A percentile compares a stretch with the other conserved stretches of the same genome.
Conservation (phyloP, 2,329 filamentous ascomycete genomes). For the Botrytis fragariae region DNA sequence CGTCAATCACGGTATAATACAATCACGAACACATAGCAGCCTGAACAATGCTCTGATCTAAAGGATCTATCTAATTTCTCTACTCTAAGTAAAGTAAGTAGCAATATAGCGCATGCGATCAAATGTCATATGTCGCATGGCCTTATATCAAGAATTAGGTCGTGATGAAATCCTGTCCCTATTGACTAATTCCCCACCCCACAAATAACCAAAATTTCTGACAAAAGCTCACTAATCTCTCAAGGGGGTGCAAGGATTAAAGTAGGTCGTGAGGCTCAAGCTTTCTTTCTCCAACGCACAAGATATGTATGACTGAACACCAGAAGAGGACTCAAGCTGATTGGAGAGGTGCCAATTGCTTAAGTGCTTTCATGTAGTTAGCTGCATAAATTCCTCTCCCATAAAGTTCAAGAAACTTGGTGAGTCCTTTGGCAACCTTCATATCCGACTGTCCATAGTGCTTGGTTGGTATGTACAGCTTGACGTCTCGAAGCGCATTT, state of each 20-base stretch:
- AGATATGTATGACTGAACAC: conserved; percentile 1
- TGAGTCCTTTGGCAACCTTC: neutral
- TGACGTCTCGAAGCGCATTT: conserved; percentile 4
- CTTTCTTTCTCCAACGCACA: neutral
- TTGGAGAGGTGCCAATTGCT: neutral
- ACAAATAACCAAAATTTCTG: neutral
- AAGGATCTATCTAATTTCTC: neutral
- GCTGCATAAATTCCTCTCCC: neutral
- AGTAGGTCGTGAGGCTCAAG: neutral
- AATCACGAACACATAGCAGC: neutral
- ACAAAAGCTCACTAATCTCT: neutral
- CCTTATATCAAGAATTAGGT: neutral
- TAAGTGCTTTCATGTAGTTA: neutral
- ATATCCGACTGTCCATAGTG: conserved; percentile 1
- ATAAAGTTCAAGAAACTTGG: neutral
- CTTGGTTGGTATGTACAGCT: conserved; percentile 2
- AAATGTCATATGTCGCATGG: neutral
- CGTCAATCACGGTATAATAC: neutral
- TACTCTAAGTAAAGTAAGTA: neutral
- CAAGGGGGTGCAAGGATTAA: neutral
- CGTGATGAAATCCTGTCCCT: neutral
- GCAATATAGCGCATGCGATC: neutral
- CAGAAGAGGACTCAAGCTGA: conserved; percentile 9
- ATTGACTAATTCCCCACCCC: neutral
- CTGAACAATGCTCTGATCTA: neutral